These are phyloP conservation scores for Mortierella antarctica DNA, from an alignment of 192 early-diverging fungal genomes.

Conservation along the genomic window DNA sequence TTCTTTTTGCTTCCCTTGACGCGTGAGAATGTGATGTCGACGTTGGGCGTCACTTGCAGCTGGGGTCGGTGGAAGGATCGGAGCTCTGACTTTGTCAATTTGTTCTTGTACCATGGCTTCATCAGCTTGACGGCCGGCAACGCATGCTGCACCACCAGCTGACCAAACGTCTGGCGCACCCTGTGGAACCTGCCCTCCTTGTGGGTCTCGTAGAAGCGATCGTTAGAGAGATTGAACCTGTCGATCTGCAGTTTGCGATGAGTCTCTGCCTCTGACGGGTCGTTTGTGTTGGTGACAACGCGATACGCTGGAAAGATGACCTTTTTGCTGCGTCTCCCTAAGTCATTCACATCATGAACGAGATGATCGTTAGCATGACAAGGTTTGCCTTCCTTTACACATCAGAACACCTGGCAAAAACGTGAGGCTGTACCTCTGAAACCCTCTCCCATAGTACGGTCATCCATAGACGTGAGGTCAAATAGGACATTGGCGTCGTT, in stretches of 20 bases:
- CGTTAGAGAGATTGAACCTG: conserved; percentile 90
- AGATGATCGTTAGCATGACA: conserved; percentile 1
- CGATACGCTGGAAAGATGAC: conserved; percentile 26
- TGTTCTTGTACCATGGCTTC: conserved; percentile 81
- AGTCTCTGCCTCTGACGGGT: conserved; percentile 70
- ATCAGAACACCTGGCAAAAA: background rate
- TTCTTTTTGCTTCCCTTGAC: conserved; percentile 80
- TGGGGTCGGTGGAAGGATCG: conserved; percentile 91
- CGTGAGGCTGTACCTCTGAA: conserved; percentile 30
- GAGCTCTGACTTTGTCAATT: conserved; percentile 81
- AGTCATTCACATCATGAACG: background rate
- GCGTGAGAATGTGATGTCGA: conserved; percentile 76
- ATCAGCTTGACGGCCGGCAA: conserved; percentile 85
- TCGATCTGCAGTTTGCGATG: conserved; percentile 71
- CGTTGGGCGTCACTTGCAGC: conserved; percentile 70
- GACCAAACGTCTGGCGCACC: conserved; percentile 89
- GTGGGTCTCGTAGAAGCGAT: conserved; percentile 83
- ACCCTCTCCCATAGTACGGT: conserved; percentile 43
- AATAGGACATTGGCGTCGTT: conserved; percentile 85
- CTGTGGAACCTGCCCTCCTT: conserved; percentile 74
- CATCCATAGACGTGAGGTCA: conserved; percentile 65
- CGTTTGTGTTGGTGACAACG: conserved; percentile 55
- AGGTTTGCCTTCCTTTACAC: no score
- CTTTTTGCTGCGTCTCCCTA: conserved; percentile 48
- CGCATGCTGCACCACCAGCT: conserved; percentile 86